Conservation (phyloP, 331 rosid genomes). For the Saraca asoca region DNA sequence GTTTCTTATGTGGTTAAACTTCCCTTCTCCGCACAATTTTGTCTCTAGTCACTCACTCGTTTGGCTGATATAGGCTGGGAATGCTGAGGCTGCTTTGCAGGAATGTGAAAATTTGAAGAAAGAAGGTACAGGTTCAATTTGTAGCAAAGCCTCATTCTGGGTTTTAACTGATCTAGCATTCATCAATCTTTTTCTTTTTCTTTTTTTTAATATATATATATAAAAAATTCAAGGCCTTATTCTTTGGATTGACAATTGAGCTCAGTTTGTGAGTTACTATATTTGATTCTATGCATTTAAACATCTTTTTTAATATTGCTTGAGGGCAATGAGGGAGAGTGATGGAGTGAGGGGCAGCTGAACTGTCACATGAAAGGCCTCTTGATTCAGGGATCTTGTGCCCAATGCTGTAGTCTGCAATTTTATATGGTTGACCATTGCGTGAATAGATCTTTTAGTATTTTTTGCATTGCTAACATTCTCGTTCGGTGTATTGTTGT, state of each 20-base stretch:
- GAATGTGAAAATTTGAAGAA: conserved; percentile 81
- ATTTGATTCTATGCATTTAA: too few relatives aligned
- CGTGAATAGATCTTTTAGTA: background rate
- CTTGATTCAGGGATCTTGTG: conserved; percentile 7
- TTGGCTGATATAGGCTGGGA: conserved; percentile 69
- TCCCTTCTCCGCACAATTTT: background rate
- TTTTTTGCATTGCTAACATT: conserved; percentile 33
- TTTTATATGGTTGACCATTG: conserved; percentile 17
- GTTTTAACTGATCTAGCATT: conserved; percentile 19
- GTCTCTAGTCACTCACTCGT: background rate
- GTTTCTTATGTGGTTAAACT: background rate
- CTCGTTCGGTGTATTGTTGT: conserved; percentile 32
- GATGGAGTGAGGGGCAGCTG: conserved; percentile 15
- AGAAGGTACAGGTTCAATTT: conserved; percentile 55
- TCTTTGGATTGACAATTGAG: conserved; percentile 28
- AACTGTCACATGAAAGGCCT: conserved; percentile 13
- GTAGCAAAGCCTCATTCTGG: conserved; percentile 3
- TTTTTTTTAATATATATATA: too few relatives aligned
- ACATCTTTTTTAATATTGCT: conserved; percentile 1
- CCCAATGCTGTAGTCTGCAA: conserved; percentile 13
- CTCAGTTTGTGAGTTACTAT: background rate
- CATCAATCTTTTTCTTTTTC: conserved; percentile 7
- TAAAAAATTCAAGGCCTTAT: conserved; percentile 11
- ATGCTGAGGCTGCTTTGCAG: conserved; percentile 64
- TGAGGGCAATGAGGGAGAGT: background rate